A percentile compares a stretch with the other conserved stretches of the same genome.
Conservation (phyloP, 805 yeast genomes). For the Pichia ethanolica region DNA sequence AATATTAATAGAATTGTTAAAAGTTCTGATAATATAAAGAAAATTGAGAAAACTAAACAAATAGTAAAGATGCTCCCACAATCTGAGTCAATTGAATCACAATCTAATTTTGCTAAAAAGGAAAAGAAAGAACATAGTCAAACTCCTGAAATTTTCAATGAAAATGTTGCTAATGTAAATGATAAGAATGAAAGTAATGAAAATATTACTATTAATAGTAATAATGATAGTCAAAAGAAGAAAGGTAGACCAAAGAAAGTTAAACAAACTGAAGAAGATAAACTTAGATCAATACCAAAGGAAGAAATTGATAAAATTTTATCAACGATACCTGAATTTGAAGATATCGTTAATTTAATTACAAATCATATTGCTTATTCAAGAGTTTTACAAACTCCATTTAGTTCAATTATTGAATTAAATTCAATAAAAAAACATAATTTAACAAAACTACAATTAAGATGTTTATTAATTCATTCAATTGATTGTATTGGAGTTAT, state of each 20-base stretch:
- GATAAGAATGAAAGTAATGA: background rate
- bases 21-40: too few relatives aligned
- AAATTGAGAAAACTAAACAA: too few relatives aligned
- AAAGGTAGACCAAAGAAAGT: constrained; percentile 9
- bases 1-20: too few relatives aligned
- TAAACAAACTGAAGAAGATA: constrained; percentile 9
- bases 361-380: constrained; percentile 88
- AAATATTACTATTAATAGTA: background rate
- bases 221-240: constrained; percentile 1
- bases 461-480: constrained; percentile 35
- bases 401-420: constrained; percentile 52
- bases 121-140: background rate
- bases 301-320: constrained; percentile 26
- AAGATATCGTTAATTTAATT: constrained; percentile 55
- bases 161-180: too few relatives aligned
- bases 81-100: too few relatives aligned
- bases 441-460: constrained; percentile 37
- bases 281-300: constrained; percentile 13
- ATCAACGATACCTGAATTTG: constrained; percentile 33
- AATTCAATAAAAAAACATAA: constrained; percentile 49
- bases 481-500: constrained; percentile 79
- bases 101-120: too few relatives aligned
- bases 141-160: background rate
- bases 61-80: too few relatives aligned
- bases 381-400: constrained; percentile 78